Evolutionary conservation across 345 rosid species (phyloP), one percentile per base, ranked within the genome.

Genomic region (Sonneratia caseolaris): DNA sequence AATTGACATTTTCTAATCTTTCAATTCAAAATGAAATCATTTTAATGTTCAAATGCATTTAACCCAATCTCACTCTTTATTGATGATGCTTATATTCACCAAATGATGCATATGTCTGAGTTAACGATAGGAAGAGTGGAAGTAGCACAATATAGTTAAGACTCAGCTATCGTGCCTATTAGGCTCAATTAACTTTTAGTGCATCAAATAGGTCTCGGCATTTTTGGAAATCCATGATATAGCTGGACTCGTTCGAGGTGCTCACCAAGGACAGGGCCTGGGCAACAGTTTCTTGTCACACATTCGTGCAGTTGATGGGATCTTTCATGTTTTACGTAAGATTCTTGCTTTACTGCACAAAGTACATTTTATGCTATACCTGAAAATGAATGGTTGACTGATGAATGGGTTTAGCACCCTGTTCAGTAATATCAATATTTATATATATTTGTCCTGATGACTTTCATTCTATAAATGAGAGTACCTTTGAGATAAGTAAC

Each of bases 281-380:
- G 99, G 99, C 73, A 95, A 95, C 82, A 92, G 75, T 82, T 95
- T 95, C 85, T 81, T 95, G 76, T 95, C 99, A 35, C 99, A 95
- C 72, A 95, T 95, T 70, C 96, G 99, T 64, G 99, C 99, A 0
- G 99, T 95, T 78, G 99, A 95, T 86, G 99, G 98, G 79, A 92
- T 95, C 74, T 95, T 92, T 82, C 99, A 95, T 79, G 97, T 95
- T 72, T 73, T 95, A 69, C 97, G 97, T 94, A 86, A 83, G 90
- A 38, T 15, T 47, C 42, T 48, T 69, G 37, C 42, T 36, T 21
- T 62, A 12, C 38, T 18, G 37, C 15, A 14, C 47, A 21, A 21
- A 21, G 48, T 16, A 32, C 62, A 22, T 21, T 43, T 14, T 24
- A 45, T 68, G 24, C 21, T 43, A 15, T 68, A 2, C 19, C 36